Percentiles rank a stretch among this genome's conserved stretches.
Evolutionary conservation across 1,284 basidiomycete genomes (phyloP).

Genomic region (Austroboletus novae-zelandiae): DNA sequence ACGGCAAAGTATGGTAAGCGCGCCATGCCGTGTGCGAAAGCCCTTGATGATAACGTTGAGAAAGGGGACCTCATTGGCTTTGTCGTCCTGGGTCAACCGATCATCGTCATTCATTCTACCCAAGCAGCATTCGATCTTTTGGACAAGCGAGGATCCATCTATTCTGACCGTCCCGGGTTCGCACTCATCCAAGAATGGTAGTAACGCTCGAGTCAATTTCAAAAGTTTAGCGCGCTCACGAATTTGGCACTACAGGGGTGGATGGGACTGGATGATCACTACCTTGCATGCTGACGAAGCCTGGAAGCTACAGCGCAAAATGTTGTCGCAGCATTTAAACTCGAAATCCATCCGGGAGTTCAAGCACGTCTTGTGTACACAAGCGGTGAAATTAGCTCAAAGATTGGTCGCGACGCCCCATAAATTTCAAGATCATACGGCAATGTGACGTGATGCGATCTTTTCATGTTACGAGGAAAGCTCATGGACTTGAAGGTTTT

Average conservation of each 20-base stretch:
- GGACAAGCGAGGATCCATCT: slow-evolving; percentile 6
- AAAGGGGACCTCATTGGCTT: slow-evolving; percentile 3
- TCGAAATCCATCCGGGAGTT: not conserved
- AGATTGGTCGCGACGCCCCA: slow-evolving; percentile 1
- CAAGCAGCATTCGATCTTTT: slow-evolving; percentile 4
- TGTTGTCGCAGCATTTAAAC: slow-evolving; percentile 1
- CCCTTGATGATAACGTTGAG: not conserved
- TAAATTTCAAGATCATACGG: slow-evolving; percentile 4
- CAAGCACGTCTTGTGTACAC: not conserved
- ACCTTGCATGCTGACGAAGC: slow-evolving; percentile 1
- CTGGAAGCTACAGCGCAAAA: slow-evolving; percentile 9
- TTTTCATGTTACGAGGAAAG: not conserved
- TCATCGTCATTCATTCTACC: slow-evolving; percentile 1
- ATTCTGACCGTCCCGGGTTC: slow-evolving; percentile 8
- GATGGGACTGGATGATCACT: slow-evolving; percentile 9
- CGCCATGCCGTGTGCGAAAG: not conserved
- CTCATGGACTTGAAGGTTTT: not conserved
- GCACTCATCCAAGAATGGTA: slow-evolving; percentile 3
- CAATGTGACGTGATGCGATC: not conserved
- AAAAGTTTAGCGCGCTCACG: not conserved
- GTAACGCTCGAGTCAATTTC: not conserved
- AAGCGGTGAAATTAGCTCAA: slow-evolving; percentile 1
- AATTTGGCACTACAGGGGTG: not conserved
- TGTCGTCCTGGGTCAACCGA: slow-evolving; percentile 9
- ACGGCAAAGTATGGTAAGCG: slow-evolving; percentile 3